phyloP scores from a whole-genome alignment of 257 asterid genomes.

The Vinca minor region DNA sequence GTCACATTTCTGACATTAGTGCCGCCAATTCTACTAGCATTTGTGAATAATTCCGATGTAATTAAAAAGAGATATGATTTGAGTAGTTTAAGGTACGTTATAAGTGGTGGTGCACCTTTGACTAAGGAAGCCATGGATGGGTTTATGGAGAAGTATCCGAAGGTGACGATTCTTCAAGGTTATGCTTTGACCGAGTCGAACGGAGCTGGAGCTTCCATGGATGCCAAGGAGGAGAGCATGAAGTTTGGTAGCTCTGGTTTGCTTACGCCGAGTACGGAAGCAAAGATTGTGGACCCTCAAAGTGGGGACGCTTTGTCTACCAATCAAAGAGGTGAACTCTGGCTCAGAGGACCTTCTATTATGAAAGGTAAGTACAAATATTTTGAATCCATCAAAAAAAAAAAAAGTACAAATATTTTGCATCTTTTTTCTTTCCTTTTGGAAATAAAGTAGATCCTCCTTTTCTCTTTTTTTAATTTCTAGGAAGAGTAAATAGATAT shows the following conservation, averaged over 20 bases:
- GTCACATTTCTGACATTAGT: conserved; percentile 58
- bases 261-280: conserved; percentile 74
- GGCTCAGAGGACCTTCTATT: conserved; percentile 69
- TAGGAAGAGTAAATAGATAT: too few species aligned
- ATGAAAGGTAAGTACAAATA: conserved; percentile 49
- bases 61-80: conserved; percentile 49
- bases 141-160: conserved; percentile 51
- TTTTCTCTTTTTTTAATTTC: too few species aligned
- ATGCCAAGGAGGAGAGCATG: conserved; percentile 61
- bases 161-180: conserved; percentile 58
- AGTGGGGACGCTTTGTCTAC: conserved; percentile 37
- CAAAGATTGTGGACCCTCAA: conserved; percentile 70
- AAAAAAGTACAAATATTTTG: too few species aligned
- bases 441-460: too few species aligned
- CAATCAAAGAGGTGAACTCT: conserved; percentile 70
- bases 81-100: conserved; percentile 42
- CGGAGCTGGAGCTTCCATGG: conserved; percentile 63
- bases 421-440: too few species aligned
- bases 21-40: conserved; percentile 63
- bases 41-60: conserved; percentile 42
- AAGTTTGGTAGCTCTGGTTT: conserved; percentile 67
- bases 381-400: neutral
- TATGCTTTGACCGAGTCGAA: conserved; percentile 81
- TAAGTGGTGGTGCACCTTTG: conserved; percentile 82
- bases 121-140: conserved; percentile 73